Evolutionary conservation across 495 filamentous ascomycete genomes (phyloP).

Genomic region (Penicillium daleae): DNA sequence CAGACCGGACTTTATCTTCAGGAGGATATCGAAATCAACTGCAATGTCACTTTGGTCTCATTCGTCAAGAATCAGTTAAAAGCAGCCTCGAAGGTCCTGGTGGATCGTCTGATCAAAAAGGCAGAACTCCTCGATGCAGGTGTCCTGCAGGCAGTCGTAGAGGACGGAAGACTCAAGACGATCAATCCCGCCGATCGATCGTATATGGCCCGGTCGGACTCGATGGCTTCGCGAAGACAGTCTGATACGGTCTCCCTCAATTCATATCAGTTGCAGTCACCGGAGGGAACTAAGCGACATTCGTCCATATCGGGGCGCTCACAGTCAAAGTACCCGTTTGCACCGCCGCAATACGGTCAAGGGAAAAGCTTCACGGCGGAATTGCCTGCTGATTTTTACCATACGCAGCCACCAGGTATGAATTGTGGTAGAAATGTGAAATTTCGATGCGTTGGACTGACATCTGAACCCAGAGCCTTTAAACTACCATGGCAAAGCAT

Average conservation of each 20-base stretch:
- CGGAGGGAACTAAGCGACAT: neutral
- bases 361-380: constrained; percentile 10
- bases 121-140: constrained; percentile 45
- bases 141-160: constrained; percentile 30
- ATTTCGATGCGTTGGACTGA: neutral
- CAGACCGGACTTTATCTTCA: constrained; percentile 69
- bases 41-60: constrained; percentile 69
- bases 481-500: neutral
- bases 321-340: neutral
- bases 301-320: neutral
- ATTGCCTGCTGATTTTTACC: constrained; percentile 17
- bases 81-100: constrained; percentile 67
- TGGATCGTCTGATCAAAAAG: constrained; percentile 66
- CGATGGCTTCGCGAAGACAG: neutral
- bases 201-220: constrained; percentile 2
- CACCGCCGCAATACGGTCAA: neutral
- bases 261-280: constrained; percentile 7
- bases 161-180: constrained; percentile 35
- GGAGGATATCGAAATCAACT: constrained; percentile 77
- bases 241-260: constrained; percentile 12
- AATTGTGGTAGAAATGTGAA: neutral
- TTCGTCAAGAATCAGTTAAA: constrained; percentile 80
- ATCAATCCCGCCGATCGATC: constrained; percentile 34
- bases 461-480: neutral
- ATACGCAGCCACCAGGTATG: constrained; percentile 10